Base-by-base conservation (phyloP, 805 yeast genomes). In the Cyberlindnera mycetangii region DNA sequence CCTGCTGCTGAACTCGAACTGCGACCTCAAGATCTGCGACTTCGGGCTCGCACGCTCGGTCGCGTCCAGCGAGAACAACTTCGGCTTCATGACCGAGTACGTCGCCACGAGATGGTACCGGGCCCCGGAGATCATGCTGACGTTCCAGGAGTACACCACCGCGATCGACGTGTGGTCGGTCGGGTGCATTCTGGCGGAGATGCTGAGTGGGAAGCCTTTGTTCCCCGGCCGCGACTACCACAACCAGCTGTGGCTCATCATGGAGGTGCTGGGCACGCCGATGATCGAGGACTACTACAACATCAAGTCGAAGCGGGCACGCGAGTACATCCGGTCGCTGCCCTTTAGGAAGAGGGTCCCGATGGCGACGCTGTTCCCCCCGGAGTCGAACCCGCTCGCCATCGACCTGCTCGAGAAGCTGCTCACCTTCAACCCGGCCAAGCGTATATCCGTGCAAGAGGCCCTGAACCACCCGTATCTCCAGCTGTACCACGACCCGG, bases 91-190 rank as follows among this genome's bases (percentile, higher is more conserved):
- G 68, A 85, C 92, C 0, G 92, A 85, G 59, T 85, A 85, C 53
- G 93, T 85, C 4, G 92, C 92, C 3, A 85, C 93, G 8, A 69
- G 93, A 54, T 85, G 92, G 92, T 85, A 85, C 60, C 67, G 93
- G 42, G 92, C 92, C 0, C 92, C 92, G 0, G 93, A 85, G 61
- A 83, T 85, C 45, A 85, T 85, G 92, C 65, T 85, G 21, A 78
- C 87, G 1, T 73, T 77, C 48, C 81, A 85, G 32, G 82, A 81
- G 55, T 85, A 85, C 52, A 76, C 90, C 2, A 79, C 83, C 8
- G 87, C 89, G 0, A 82, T 85, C 48, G 93, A 85, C 58, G 71
- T 85, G 14, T 85, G 93, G 93, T 80, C 89, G 0, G 81, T 83
- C 32, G 93, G 92, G 0, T 85, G 92, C 58, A 83, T 85, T 27